These are phyloP conservation scores for Veloporphyrellus conicus DNA, from an alignment of 1,284 basidiomycete genomes.

Conservation along the genomic window DNA sequence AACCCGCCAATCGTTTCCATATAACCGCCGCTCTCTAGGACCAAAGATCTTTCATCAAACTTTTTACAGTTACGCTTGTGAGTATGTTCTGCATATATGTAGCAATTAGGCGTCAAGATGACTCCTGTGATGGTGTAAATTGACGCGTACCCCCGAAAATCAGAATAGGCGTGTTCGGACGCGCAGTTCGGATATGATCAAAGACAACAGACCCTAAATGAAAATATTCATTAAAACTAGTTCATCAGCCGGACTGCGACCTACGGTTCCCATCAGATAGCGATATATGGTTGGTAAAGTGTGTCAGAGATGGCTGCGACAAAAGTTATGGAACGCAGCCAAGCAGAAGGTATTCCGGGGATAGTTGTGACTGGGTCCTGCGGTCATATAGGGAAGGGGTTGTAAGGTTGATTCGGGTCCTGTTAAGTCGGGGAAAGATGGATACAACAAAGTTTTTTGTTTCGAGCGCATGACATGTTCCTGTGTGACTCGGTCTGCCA, in stretches of 20 bases:
- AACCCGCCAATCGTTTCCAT: conserved; percentile 77
- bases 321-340: conserved; percentile 42
- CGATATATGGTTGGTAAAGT: conserved; percentile 59
- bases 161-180: conserved; percentile 70
- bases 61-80: conserved; percentile 75
- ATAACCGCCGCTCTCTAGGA: conserved; percentile 77
- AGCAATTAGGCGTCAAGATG: background rate
- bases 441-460: no score
- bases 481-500: no score
- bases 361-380: no score
- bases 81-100: conserved; percentile 50
- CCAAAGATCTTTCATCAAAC: conserved; percentile 63
- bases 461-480: no score
- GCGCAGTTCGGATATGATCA: conserved; percentile 67
- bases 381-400: no score
- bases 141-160: conserved; percentile 61
- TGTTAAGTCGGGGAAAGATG: no score
- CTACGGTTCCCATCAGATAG: conserved; percentile 58
- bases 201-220: conserved; percentile 63
- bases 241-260: conserved; percentile 1
- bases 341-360: conserved; percentile 68
- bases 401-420: no score
- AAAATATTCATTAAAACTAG: background rate
- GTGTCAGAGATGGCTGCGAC: background rate
- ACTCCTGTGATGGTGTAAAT: background rate